Evolutionary conservation across 1,284 basidiomycete species (phyloP), one percentile per base, ranked within the genome.

Genomic region (Pseudozyma sp.): DNA sequence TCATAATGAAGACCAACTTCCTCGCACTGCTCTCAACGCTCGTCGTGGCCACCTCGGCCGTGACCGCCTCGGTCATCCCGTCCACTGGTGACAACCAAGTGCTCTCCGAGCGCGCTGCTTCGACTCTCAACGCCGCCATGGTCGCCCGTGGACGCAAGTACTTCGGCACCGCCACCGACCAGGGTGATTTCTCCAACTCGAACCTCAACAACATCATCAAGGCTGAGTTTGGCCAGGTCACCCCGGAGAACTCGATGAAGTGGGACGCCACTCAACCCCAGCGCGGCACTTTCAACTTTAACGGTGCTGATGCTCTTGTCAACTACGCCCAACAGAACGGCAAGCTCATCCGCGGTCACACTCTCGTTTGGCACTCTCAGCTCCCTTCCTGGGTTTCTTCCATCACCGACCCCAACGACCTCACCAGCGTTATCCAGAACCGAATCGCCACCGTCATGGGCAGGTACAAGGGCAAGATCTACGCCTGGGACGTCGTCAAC

Each of bases 241-340:
- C 64, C 0, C 64, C 64, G 7, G 64, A 60, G n/a, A 66, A 66
- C 39, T 52, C 48, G 43, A 60, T 66, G 57, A 66, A 66, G 49
- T 66, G 63, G 63, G 63, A 58, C 11, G 55, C 55, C 3, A 66
- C 56, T 5, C 42, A 66, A 35, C 63, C 63, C 6, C 30, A 29
- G 0, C 56, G 64, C 6, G 65, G 58, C 7, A 39, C 48, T 17
- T 67, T 61, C 30, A 56, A 42, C 39, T 67, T 50, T 8, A 16
- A 17, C n/a, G 49, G 33, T 14, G 64, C 64, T 1, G 64, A 67
- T 39, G 48, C 47, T 14, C 57, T 67, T 4, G 57, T 67, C 48
- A 48, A 60, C 57, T 67, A 55, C n/a, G 64, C 64, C 11, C 45
- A 34, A 4, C 17, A 9, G 6, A 67, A 67, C 30, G 58, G 57